Evolutionary conservation across 2,329 filamentous ascomycete species (phyloP).

Genomic region (Fusarium sp.): DNA sequence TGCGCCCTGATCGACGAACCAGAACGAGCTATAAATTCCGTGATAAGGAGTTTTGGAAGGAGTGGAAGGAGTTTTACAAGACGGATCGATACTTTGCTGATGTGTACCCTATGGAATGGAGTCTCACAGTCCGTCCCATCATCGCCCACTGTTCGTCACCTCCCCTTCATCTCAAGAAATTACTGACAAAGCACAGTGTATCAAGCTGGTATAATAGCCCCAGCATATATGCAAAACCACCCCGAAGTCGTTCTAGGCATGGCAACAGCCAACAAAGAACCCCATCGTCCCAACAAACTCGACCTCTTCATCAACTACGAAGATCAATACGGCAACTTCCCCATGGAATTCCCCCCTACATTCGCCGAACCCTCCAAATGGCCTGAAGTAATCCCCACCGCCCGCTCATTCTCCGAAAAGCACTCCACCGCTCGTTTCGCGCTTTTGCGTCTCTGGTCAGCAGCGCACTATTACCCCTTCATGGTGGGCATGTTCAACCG

Average conservation of each 20-base stretch:
- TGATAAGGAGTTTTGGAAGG: slow-evolving; percentile 31
- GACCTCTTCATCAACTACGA: slow-evolving; percentile 45
- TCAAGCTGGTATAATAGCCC: slow-evolving; percentile 36
- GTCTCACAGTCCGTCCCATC: slow-evolving; percentile 39
- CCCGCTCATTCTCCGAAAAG: slow-evolving; percentile 13
- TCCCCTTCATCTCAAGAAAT: not conserved
- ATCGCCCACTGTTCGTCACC: slow-evolving; percentile 32
- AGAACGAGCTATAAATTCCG: slow-evolving; percentile 41
- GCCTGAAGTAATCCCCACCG: slow-evolving; percentile 34
- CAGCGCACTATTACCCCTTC: slow-evolving; percentile 44
- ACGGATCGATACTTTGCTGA: slow-evolving; percentile 27
- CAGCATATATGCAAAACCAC: slow-evolving; percentile 35
- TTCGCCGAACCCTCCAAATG: slow-evolving; percentile 33
- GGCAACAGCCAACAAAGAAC: slow-evolving; percentile 35
- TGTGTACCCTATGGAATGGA: slow-evolving; percentile 43
- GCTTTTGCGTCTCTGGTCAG: slow-evolving; percentile 42
- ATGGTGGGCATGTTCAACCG: slow-evolving; percentile 40
- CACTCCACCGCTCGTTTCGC: slow-evolving; percentile 38
- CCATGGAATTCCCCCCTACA: slow-evolving; percentile 1
- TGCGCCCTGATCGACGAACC: slow-evolving; percentile 32
- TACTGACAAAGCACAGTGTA: slow-evolving; percentile 39
- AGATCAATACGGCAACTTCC: slow-evolving; percentile 31
- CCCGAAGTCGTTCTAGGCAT: slow-evolving; percentile 31
- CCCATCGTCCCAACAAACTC: slow-evolving; percentile 39
- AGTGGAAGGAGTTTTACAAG: slow-evolving; percentile 35